Evolutionary conservation across 1,139 yeast species (phyloP).

Genomic region (Groenewaldozyma sp.): DNA sequence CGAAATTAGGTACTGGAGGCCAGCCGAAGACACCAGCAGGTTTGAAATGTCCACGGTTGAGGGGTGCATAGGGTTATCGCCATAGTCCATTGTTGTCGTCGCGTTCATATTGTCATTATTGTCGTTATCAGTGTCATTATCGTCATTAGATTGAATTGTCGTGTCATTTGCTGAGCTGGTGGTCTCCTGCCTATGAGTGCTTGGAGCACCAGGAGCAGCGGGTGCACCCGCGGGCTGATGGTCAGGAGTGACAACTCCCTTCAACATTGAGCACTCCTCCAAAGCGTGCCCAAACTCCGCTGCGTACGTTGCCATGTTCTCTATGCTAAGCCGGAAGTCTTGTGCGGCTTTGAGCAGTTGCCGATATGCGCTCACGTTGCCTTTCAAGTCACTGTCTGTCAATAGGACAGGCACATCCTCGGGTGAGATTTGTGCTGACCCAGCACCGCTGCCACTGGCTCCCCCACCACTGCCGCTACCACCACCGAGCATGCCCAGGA

Average conservation of each 20-base stretch:
- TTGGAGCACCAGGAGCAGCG: constrained; percentile 59
- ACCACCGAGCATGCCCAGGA: no score
- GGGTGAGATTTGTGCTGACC: constrained; percentile 13
- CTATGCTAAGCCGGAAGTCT: constrained; percentile 42
- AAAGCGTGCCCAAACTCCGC: constrained; percentile 65
- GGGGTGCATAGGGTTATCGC: no score
- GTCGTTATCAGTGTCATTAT: neutral
- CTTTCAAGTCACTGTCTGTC: constrained; percentile 48
- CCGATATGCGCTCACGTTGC: constrained; percentile 39
- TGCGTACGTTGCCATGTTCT: constrained; percentile 50
- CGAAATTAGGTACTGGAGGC: constrained; percentile 65
- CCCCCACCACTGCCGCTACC: no score
- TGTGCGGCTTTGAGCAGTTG: constrained; percentile 45
- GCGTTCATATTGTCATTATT: neutral
- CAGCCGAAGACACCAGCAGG: constrained; percentile 23
- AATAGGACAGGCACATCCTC: constrained; percentile 52
- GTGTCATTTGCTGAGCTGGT: no score
- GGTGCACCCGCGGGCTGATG: constrained; percentile 58
- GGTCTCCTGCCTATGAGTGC: no score
- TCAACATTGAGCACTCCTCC: constrained; percentile 59
- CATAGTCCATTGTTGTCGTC: neutral
- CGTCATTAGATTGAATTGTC: no score
- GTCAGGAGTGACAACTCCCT: no score
- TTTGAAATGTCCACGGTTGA: neutral
- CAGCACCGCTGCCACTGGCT: no score